These are phyloP conservation scores for Cadophora luteo-olivacea DNA, from an alignment of 2,329 filamentous ascomycete genomes.

Conservation along the genomic window DNA sequence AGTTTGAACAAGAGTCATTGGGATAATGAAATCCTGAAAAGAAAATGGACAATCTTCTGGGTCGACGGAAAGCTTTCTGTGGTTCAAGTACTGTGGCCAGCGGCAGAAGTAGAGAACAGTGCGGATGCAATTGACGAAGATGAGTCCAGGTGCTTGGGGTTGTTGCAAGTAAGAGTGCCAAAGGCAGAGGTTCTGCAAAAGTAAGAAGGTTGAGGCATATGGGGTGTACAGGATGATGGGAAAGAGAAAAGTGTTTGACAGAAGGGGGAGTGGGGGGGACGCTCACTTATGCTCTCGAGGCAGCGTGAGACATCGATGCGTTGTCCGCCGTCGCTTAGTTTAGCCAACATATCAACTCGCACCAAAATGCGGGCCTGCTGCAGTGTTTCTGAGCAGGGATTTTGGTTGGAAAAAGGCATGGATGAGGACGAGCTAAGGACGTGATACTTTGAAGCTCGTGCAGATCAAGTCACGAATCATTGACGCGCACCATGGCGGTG, in stretches of 20 bases:
- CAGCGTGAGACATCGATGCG: constrained; percentile 42
- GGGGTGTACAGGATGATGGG: constrained; percentile 25
- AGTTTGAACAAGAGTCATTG: constrained; percentile 44
- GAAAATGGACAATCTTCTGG: constrained; percentile 27
- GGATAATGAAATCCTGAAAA: constrained; percentile 32
- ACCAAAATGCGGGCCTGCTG: constrained; percentile 28
- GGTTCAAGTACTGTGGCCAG: constrained; percentile 32
- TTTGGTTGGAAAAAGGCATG: constrained; percentile 28
- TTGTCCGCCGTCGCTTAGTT: constrained; percentile 37
- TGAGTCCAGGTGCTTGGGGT: constrained; percentile 23
- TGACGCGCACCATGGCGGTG: constrained; percentile 15
- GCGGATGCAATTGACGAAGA: constrained; percentile 21
- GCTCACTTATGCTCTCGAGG: constrained; percentile 39
- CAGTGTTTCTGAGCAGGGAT: constrained; percentile 24
- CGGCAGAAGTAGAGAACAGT: constrained; percentile 26
- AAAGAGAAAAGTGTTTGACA: constrained; percentile 29
- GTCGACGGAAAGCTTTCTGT: constrained; percentile 26
- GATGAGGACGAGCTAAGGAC: constrained; percentile 17
- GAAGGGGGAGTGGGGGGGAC: constrained; percentile 30
- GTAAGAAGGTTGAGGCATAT: constrained; percentile 31
- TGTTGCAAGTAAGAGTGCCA: constrained; percentile 34
- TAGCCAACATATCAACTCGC: constrained; percentile 34
- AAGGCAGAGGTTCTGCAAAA: constrained; percentile 29
- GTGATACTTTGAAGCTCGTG: constrained; percentile 34
- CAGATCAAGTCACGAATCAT: constrained; percentile 34